phyloP scores from a whole-genome alignment of 805 yeast genomes.

The Kodamaea hsintzibuensis region DNA sequence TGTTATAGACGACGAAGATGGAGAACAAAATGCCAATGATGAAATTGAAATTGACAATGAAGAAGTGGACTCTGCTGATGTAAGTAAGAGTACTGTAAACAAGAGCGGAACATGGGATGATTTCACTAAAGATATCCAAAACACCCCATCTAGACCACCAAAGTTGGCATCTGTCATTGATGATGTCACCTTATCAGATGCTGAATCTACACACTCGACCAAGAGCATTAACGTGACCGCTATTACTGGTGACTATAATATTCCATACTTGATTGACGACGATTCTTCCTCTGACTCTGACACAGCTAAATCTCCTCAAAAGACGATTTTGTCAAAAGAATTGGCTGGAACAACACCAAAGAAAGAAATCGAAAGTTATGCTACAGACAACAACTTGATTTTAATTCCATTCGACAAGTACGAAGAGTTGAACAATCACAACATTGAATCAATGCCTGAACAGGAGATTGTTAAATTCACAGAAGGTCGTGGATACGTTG shows the following conservation, averaged over 20 bases:
- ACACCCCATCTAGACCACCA: slow-evolving; percentile 24
- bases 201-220: slow-evolving; percentile 12
- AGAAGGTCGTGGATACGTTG: slow-evolving; percentile 27
- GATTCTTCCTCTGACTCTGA: slow-evolving; percentile 28
- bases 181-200: slow-evolving; percentile 12
- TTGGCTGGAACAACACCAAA: slow-evolving; percentile 14
- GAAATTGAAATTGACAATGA: slow-evolving; percentile 26
- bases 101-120: slow-evolving; percentile 40
- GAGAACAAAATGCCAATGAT: slow-evolving; percentile 10
- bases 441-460: slow-evolving; percentile 22
- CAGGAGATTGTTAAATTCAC: slow-evolving; percentile 24
- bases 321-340: slow-evolving; percentile 18
- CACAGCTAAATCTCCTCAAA: slow-evolving; percentile 11
- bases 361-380: slow-evolving; percentile 33
- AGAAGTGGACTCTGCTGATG: slow-evolving; percentile 1
- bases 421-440: slow-evolving; percentile 28
- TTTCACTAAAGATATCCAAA: slow-evolving; percentile 30
- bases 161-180: slow-evolving; percentile 11
- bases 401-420: slow-evolving; percentile 33
- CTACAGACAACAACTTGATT: slow-evolving; percentile 32
- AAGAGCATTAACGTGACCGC: slow-evolving; percentile 16
- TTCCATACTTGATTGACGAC: slow-evolving; percentile 30
- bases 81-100: not conserved
- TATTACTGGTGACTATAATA: slow-evolving; percentile 18
- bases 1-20: slow-evolving; percentile 22